phyloP scores from a whole-genome alignment of 2,329 filamentous ascomycete genomes.

The Diaporthe amygdali region DNA sequence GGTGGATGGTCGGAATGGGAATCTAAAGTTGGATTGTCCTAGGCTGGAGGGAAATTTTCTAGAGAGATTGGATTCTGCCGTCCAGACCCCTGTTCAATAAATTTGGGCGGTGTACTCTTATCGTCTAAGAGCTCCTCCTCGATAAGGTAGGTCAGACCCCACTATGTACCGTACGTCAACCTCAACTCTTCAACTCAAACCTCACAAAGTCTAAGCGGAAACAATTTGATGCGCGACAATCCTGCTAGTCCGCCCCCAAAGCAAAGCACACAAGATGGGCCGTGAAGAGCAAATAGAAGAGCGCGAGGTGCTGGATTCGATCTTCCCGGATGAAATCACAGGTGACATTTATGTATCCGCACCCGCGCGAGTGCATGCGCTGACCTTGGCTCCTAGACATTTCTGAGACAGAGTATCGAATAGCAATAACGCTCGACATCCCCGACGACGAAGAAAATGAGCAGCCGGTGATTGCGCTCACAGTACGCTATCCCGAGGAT shows the following conservation, averaged over 20 bases:
- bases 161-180: not conserved
- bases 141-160: slow-evolving; percentile 15
- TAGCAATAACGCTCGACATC: slow-evolving; percentile 84
- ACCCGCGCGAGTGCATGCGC: not conserved
- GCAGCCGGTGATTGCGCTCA: slow-evolving; percentile 76
- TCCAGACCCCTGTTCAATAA: not conserved
- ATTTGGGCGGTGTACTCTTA: slow-evolving; percentile 11
- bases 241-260: no score
- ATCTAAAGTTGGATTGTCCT: not conserved
- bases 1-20: not conserved
- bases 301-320: slow-evolving; percentile 96
- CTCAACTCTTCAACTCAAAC: not conserved
- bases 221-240: not conserved
- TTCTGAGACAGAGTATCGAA: slow-evolving; percentile 86
- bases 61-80: slow-evolving; percentile 19
- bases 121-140: not conserved
- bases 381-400: slow-evolving; percentile 67
- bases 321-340: slow-evolving; percentile 97
- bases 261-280: slow-evolving; percentile 48
- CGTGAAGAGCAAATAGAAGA: slow-evolving; percentile 93
- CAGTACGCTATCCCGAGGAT: slow-evolving; percentile 85
- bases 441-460: slow-evolving; percentile 64
- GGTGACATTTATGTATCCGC: slow-evolving; percentile 52
- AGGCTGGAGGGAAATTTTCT: slow-evolving; percentile 16
- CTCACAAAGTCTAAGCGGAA: not conserved